These are phyloP conservation scores for Podospora didyma DNA, from an alignment of 495 filamentous ascomycete species.

Conservation along the genomic window DNA sequence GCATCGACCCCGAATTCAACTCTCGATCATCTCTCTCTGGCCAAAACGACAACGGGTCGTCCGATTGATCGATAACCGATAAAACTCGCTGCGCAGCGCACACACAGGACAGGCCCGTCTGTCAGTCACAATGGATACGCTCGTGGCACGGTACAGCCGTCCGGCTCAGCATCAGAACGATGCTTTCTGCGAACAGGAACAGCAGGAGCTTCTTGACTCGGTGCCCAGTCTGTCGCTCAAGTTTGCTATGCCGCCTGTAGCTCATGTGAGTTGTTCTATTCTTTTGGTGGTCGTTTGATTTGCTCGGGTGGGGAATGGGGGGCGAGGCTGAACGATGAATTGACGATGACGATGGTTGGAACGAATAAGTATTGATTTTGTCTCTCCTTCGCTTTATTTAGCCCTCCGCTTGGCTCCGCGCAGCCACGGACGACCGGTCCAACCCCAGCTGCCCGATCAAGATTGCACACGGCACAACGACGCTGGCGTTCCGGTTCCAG, in stretches of 20 bases:
- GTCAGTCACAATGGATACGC: slow-evolving; percentile 98
- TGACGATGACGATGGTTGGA: too few relatives aligned
- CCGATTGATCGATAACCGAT: not conserved
- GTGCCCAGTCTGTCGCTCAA: slow-evolving; percentile 72
- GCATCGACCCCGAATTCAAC: not conserved
- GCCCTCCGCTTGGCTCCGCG: slow-evolving; percentile 89
- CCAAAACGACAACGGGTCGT: not conserved
- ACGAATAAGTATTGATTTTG: too few relatives aligned
- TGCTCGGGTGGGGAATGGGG: not conserved
- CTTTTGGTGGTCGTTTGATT: not conserved
- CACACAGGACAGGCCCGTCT: slow-evolving; percentile 6
- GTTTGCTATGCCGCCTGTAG: slow-evolving; percentile 91
- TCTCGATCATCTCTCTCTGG: not conserved
- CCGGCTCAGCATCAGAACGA: slow-evolving; percentile 64
- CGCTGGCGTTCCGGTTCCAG: slow-evolving; percentile 96
- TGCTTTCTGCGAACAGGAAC: slow-evolving; percentile 67
- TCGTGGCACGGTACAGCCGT: slow-evolving; percentile 84
- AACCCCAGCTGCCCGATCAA: slow-evolving; percentile 98
- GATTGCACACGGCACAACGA: slow-evolving; percentile 97
- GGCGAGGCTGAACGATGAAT: too few relatives aligned
- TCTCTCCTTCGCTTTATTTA: slow-evolving; percentile 27
- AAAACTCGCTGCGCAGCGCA: not conserved
- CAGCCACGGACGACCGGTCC: slow-evolving; percentile 92
- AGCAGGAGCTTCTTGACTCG: slow-evolving; percentile 65
- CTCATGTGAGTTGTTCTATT: slow-evolving; percentile 57